Percentiles rank a stretch among this genome's conserved stretches.
These are phyloP conservation scores for Scheffersomyces illinoinensis DNA, from an alignment of 1,139 yeast genomes.

Conservation along the genomic window DNA sequence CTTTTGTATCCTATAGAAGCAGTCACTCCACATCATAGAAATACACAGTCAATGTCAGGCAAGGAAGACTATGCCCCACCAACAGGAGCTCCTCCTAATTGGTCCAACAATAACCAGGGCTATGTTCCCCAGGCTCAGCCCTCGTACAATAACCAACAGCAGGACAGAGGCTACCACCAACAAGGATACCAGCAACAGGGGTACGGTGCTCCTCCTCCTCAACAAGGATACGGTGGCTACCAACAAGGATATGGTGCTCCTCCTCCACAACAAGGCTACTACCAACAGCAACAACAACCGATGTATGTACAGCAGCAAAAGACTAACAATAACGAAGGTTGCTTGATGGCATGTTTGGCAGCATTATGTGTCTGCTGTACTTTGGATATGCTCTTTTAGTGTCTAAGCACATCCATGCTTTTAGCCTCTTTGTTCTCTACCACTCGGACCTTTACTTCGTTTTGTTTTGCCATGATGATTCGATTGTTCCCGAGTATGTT, in stretches of 20 bases:
- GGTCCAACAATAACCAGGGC: constrained; percentile 23
- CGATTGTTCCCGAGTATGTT: background rate
- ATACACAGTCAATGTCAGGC: constrained; percentile 8
- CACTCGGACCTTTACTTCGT: background rate
- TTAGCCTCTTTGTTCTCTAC: background rate
- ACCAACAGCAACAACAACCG: constrained; percentile 61
- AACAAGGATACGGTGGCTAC: constrained; percentile 20
- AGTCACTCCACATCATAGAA: background rate
- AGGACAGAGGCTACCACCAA: constrained; percentile 38
- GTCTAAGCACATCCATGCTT: background rate
- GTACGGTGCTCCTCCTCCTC: constrained; percentile 3
- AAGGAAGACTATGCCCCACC: constrained; percentile 34
- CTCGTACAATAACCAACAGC: constrained; percentile 26
- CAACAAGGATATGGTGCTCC: constrained; percentile 24
- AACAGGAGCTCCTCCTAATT: constrained; percentile 50
- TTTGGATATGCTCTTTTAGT: constrained; percentile 61
- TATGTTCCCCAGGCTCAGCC: constrained; percentile 41
- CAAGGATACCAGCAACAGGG: constrained; percentile 32
- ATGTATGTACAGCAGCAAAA: constrained; percentile 64
- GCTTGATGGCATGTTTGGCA: constrained; percentile 70
- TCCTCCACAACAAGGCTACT: constrained; percentile 20
- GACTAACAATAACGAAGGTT: constrained; percentile 41
- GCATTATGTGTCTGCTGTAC: constrained; percentile 77
- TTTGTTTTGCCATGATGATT: background rate
- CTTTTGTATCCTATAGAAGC: background rate